Conservation (phyloP, 192 early-diverging fungal genomes). For the Umbelopsis isabellina region DNA sequence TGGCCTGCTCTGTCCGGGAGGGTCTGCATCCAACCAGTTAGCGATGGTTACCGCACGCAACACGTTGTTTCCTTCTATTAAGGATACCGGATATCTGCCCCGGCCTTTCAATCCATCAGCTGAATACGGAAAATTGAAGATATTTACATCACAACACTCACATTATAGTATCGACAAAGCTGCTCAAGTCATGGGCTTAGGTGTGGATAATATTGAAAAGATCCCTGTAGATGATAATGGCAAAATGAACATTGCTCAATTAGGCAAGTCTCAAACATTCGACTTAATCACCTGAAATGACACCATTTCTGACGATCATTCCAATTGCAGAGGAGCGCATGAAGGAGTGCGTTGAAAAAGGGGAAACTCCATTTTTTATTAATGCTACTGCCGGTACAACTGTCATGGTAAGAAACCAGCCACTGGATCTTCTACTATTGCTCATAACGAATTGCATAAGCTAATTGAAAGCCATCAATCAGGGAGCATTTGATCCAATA, state of each 20-base stretch:
- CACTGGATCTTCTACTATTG: not conserved
- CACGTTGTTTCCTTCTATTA: slow-evolving; percentile 62
- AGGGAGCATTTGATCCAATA: slow-evolving; percentile 79
- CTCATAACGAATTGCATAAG: not conserved
- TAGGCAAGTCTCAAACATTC: slow-evolving; percentile 44
- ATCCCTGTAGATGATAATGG: slow-evolving; percentile 68
- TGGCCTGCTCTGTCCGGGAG: slow-evolving; percentile 76
- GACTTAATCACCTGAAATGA: not conserved
- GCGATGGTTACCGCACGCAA: slow-evolving; percentile 80
- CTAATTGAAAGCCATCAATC: not conserved
- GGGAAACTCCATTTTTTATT: slow-evolving; percentile 76
- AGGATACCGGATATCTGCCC: slow-evolving; percentile 53
- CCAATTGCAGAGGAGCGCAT: slow-evolving; percentile 34
- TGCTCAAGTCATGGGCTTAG: slow-evolving; percentile 71
- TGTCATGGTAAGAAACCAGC: slow-evolving; percentile 53
- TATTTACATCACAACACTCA: slow-evolving; percentile 72
- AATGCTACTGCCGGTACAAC: slow-evolving; percentile 86
- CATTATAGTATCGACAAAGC: slow-evolving; percentile 82
- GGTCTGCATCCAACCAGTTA: slow-evolving; percentile 74
- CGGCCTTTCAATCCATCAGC: slow-evolving; percentile 25
- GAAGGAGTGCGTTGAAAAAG: slow-evolving; percentile 38
- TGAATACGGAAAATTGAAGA: slow-evolving; percentile 47
- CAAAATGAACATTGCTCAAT: slow-evolving; percentile 57
- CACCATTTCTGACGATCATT: not conserved
- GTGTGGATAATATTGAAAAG: slow-evolving; percentile 64